Evolutionary conservation across 768 basidiomycete species (phyloP).

Genomic region (Calocybe cyanea): DNA sequence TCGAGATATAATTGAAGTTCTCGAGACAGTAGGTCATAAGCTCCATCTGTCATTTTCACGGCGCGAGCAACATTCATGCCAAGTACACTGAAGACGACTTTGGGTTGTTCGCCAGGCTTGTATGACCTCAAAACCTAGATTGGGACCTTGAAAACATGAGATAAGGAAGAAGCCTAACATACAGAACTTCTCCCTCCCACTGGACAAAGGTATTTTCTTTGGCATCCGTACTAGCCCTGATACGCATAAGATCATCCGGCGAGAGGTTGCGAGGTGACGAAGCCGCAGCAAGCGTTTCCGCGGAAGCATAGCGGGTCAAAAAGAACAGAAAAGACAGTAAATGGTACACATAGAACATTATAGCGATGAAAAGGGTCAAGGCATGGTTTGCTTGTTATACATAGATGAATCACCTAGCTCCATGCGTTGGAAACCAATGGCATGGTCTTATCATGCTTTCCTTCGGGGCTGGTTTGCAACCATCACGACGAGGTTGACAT

Average conservation of each 20-base stretch:
- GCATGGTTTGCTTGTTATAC: no score
- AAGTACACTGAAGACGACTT: conserved; percentile 12
- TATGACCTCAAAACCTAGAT: conserved; percentile 2
- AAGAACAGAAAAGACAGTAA: neutral
- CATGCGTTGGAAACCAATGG: no score
- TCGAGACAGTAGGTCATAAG: conserved; percentile 9
- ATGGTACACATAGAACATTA: neutral
- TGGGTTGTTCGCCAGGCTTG: conserved; percentile 11
- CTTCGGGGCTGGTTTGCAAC: no score
- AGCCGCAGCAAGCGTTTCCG: neutral
- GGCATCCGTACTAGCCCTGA: neutral
- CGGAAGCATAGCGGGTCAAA: neutral
- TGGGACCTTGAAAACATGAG: no score
- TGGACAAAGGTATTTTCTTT: neutral
- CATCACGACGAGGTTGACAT: no score
- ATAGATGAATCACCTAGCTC: no score
- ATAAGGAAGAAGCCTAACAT: no score
- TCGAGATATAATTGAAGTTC: conserved; percentile 13
- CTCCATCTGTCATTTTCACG: conserved; percentile 6
- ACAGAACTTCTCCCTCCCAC: neutral
- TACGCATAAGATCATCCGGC: neutral
- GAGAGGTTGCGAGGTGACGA: neutral
- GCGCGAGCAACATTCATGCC: conserved; percentile 13
- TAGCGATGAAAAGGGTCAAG: no score
- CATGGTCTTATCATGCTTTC: no score